Percentiles rank a stretch among this genome's conserved stretches.
These are phyloP conservation scores for Rhynchospora tenuis DNA, from an alignment of 176 grass and related monocot genomes.

Conservation along the genomic window DNA sequence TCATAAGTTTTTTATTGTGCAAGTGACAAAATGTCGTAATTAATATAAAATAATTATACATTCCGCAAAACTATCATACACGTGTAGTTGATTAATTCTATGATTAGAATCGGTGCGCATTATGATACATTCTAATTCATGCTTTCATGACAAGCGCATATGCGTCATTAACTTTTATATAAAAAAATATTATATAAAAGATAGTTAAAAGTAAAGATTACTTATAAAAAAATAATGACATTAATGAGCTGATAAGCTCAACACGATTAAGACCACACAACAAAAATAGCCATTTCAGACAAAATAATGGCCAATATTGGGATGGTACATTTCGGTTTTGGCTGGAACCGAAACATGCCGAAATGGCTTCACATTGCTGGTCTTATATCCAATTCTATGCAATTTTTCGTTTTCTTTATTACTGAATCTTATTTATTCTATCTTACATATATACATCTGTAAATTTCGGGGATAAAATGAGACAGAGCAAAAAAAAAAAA, in stretches of 20 bases:
- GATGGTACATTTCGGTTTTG: neutral
- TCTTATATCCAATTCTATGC: too few species aligned
- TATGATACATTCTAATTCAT: neutral
- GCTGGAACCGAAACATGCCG: neutral
- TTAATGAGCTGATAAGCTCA: neutral
- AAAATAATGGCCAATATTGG: too few species aligned
- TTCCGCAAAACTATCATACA: neutral
- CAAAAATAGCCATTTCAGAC: neutral
- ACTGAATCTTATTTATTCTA: neutral
- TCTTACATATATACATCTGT: neutral
- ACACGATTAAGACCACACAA: neutral
- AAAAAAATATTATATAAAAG: neutral
- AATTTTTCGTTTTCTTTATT: too few species aligned
- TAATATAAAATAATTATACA: neutral
- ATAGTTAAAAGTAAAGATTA: neutral
- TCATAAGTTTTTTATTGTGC: neutral
- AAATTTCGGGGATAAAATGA: neutral
- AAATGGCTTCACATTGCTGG: neutral
- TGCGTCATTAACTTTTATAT: neutral
- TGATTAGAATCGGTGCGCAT: neutral
- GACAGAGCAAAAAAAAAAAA: neutral
- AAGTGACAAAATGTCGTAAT: neutral
- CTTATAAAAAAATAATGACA: neutral
- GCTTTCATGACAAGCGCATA: too few species aligned
- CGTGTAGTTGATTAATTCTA: neutral